These are phyloP conservation scores for Ceratobasidium sp. DNA, from an alignment of 1,284 basidiomycete species.

Conservation along the genomic window DNA sequence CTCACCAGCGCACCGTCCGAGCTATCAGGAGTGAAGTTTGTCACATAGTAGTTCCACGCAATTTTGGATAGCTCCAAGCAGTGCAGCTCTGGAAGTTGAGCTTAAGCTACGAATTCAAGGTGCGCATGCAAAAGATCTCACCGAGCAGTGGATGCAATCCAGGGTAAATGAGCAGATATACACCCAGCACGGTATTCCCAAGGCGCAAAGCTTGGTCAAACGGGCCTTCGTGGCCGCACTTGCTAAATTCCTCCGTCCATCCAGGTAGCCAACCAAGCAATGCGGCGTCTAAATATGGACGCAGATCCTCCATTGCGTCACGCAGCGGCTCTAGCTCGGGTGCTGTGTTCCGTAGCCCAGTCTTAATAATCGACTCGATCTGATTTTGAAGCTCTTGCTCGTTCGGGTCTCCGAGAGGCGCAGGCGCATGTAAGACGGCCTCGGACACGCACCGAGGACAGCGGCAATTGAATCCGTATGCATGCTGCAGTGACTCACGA, in stretches of 20 bases:
- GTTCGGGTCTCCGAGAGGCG: not conserved
- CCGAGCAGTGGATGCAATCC: slow-evolving; percentile 82
- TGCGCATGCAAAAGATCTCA: slow-evolving; percentile 54
- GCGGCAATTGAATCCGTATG: slow-evolving; percentile 76
- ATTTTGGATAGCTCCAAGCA: slow-evolving; percentile 80
- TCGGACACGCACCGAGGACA: slow-evolving; percentile 66
- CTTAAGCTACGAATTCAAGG: slow-evolving; percentile 8
- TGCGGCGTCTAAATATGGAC: slow-evolving; percentile 18
- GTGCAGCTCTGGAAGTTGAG: slow-evolving; percentile 70
- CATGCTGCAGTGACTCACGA: slow-evolving; percentile 67
- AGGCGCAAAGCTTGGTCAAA: slow-evolving; percentile 66
- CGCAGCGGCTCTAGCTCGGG: slow-evolving; percentile 19
- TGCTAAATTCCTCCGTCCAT: slow-evolving; percentile 73
- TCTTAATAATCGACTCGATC: slow-evolving; percentile 24
- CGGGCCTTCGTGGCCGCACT: slow-evolving; percentile 72
- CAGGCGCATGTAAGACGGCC: slow-evolving; percentile 11
- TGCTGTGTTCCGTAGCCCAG: slow-evolving; percentile 9
- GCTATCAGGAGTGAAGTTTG: slow-evolving; percentile 26
- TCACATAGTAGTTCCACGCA: slow-evolving; percentile 71
- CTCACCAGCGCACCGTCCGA: slow-evolving; percentile 13
- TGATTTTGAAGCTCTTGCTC: slow-evolving; percentile 6
- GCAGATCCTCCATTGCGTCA: not conserved
- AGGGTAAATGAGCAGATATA: slow-evolving; percentile 78
- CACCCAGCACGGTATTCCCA: slow-evolving; percentile 70
- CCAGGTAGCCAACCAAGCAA: slow-evolving; percentile 60